Base-by-base conservation (phyloP, 2,329 filamentous ascomycete genomes). In the Penicillium glabrum region DNA sequence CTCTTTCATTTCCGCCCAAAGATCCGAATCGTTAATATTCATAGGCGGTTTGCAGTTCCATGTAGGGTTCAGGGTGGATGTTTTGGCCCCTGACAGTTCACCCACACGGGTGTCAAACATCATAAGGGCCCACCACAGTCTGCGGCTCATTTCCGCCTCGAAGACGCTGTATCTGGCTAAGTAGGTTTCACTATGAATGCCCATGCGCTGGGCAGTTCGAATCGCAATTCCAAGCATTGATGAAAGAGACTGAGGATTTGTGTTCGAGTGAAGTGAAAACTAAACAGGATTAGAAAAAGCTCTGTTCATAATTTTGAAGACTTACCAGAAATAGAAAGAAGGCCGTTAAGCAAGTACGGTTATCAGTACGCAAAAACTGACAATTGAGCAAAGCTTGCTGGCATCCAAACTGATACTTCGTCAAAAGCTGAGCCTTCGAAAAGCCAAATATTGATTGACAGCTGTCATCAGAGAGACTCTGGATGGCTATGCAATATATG, bases 81-180 rank as follows among this genome's bases (percentile, higher is more conserved):
- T 64, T 58, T 72, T 77, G 54, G 67, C 83, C 48, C 83, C 82
- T 3, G 84, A 82, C 71, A 90, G 82, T 69, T 91, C 88, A 55
- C 86, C 82, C 37, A 90, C 82, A 23, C 89, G 86, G 58, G 82
- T 80, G 69, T 92, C 89, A 61, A 90, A 88, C 26, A 85, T 78
- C 14, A 88, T 80, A 16, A 92, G 78, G 31, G 86, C 84, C 88
- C 88, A 91, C 88, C 88, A 91, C 1, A 91, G 75, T 37, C 89
- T 81, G 49, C 88, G 83, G n/a, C 88, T 82, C 72, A 89, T 82
- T 72, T 91, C 88, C 3, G 84, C 82, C 65, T 91, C 87, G 53
- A 89, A 31, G 78, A 82, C 3, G 73, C 67, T 61, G 33, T 62
- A 69, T 64, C 68, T 73, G 64, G 60, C 69, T 64, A 83, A 78